Evolutionary conservation across 2,329 filamentous ascomycete genomes (phyloP).

Genomic region (Dryadomyces quercus-mongolicae): DNA sequence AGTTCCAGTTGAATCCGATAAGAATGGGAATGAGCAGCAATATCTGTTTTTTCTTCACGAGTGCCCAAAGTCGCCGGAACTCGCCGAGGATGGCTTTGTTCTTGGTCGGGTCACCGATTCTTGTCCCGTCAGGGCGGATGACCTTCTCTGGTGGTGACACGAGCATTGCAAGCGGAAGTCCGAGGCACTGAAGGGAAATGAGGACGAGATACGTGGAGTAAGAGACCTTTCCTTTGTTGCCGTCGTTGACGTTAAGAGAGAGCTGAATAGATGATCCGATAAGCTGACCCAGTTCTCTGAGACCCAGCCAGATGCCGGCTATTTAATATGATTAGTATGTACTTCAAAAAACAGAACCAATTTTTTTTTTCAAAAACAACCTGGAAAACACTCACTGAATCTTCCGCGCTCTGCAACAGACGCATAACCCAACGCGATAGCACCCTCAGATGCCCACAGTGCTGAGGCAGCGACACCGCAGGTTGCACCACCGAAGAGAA

Average conservation of each 20-base stretch:
- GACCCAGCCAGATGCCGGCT: slow-evolving; percentile 39
- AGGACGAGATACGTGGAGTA: slow-evolving; percentile 28
- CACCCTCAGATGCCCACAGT: slow-evolving; percentile 23
- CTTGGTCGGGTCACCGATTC: slow-evolving; percentile 19
- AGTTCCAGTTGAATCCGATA: slow-evolving; percentile 37
- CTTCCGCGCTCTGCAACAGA: slow-evolving; percentile 31
- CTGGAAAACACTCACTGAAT: slow-evolving; percentile 15
- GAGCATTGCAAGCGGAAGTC: slow-evolving; percentile 30
- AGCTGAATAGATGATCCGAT: slow-evolving; percentile 39
- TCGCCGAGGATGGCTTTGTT: slow-evolving; percentile 25
- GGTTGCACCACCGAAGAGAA: slow-evolving; percentile 27
- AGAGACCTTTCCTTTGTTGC: slow-evolving; percentile 30
- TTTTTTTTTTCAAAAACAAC: not conserved
- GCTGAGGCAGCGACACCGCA: slow-evolving; percentile 27
- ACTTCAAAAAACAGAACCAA: too few species aligned
- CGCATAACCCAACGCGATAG: slow-evolving; percentile 29
- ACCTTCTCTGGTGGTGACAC: slow-evolving; percentile 33
- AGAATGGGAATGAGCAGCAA: slow-evolving; percentile 35
- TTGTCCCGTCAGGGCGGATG: slow-evolving; percentile 24
- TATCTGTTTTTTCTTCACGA: slow-evolving; percentile 31
- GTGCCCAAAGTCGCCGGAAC: slow-evolving; percentile 22
- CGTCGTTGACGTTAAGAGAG: slow-evolving; percentile 31
- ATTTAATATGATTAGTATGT: not conserved
- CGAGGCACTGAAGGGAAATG: slow-evolving; percentile 31
- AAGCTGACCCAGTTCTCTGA: slow-evolving; percentile 39